A percentile compares a stretch with the other conserved stretches of the same genome.
Evolutionary conservation across 2,329 filamentous ascomycete species (phyloP).

Genomic region (Fusarium annulatum): DNA sequence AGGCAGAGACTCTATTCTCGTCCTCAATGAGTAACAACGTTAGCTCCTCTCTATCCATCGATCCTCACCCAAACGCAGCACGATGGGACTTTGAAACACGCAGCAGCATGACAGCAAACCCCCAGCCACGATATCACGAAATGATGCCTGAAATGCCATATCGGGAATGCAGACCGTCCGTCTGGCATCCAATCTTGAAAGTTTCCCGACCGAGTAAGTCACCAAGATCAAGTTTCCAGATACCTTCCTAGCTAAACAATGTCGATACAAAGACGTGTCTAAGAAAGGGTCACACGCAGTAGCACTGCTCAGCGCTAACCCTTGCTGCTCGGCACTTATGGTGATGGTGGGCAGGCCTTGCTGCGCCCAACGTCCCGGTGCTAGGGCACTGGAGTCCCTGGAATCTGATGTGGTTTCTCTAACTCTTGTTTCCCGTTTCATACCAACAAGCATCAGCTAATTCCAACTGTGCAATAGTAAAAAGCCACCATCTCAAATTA

Average conservation of each 20-base stretch:
- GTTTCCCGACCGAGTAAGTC: not conserved
- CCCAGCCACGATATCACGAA: conserved; percentile 3
- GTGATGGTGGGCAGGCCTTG: conserved; percentile 29
- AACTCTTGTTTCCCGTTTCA: conserved; percentile 35
- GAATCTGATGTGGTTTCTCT: conserved; percentile 12
- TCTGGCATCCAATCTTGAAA: not conserved
- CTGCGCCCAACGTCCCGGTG: conserved; percentile 40
- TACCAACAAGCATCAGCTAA: conserved; percentile 9
- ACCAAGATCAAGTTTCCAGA: not conserved
- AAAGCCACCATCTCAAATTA: conserved; percentile 25
- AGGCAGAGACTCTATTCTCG: conserved; percentile 39
- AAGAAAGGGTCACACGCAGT: conserved; percentile 26
- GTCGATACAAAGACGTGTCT: not conserved
- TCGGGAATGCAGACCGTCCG: not conserved
- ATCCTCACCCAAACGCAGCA: not conserved
- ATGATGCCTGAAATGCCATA: conserved; percentile 22
- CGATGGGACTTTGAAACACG: conserved; percentile 23
- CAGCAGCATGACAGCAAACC: not conserved
- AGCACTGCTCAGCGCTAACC: conserved; percentile 27
- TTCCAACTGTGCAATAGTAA: not conserved
- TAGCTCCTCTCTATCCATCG: not conserved
- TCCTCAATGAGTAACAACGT: conserved; percentile 13
- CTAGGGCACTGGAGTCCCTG: conserved; percentile 26
- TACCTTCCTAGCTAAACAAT: not conserved
- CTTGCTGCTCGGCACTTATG: conserved; percentile 41